Evolutionary conservation across 371 early-diverging fungal species (phyloP).

Genomic region (Mycotypha africana): DNA sequence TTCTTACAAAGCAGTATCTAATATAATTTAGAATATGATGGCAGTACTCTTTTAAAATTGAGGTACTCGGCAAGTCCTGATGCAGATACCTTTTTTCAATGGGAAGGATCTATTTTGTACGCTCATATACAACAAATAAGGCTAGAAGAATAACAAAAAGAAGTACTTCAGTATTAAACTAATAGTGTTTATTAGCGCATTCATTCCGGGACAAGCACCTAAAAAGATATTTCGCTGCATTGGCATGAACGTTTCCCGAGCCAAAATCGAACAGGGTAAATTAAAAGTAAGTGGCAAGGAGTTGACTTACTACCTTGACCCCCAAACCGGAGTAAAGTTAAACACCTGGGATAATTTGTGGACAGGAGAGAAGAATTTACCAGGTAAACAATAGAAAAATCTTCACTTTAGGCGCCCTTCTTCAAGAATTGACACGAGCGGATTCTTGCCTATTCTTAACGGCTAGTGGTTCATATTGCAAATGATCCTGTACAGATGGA

Average conservation of each 20-base stretch:
- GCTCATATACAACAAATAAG: background rate
- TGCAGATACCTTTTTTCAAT: constrained; percentile 31
- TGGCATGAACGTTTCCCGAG: constrained; percentile 37
- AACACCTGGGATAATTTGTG: constrained; percentile 31
- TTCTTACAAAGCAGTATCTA: no score
- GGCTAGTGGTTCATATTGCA: constrained; percentile 30
- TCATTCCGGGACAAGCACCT: constrained; percentile 27
- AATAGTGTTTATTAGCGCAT: constrained; percentile 12
- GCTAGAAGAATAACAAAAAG: background rate
- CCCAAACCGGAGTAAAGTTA: constrained; percentile 22
- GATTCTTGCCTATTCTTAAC: no score
- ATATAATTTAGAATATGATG: no score
- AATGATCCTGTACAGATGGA: constrained; percentile 40
- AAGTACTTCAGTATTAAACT: background rate
- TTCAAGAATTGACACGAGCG: no score
- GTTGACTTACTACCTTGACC: constrained; percentile 31
- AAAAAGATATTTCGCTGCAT: constrained; percentile 28
- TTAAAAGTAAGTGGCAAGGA: constrained; percentile 20
- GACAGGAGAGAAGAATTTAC: constrained; percentile 25
- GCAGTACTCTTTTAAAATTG: background rate
- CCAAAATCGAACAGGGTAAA: constrained; percentile 19
- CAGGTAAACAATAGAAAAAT: constrained; percentile 12
- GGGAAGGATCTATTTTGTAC: constrained; percentile 38
- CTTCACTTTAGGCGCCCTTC: no score
- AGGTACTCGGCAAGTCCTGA: constrained; percentile 21